These are phyloP conservation scores for Xylaria sp. DNA, from an alignment of 2,329 filamentous ascomycete genomes.

Conservation along the genomic window DNA sequence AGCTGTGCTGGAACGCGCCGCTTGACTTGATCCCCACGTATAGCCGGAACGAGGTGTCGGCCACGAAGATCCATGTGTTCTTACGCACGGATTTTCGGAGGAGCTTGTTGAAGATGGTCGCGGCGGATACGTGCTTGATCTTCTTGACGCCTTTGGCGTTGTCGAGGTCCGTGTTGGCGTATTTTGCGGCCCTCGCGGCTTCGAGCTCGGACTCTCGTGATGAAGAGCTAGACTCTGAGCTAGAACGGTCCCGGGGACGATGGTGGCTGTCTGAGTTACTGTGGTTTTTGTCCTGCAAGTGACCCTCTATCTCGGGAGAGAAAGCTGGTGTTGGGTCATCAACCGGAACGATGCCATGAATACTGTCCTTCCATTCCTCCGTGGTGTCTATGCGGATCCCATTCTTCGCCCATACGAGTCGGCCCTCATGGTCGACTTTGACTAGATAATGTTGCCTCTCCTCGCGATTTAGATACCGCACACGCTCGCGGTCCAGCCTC, in stretches of 20 bases:
- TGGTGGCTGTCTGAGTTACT: conserved; percentile 27
- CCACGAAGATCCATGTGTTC: conserved; percentile 94
- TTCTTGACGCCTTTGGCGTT: conserved; percentile 66
- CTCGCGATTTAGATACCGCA: conserved; percentile 85
- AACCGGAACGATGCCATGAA: conserved; percentile 75
- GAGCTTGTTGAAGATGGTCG: conserved; percentile 81
- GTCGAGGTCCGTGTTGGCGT: conserved; percentile 72
- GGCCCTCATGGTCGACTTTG: conserved; percentile 76
- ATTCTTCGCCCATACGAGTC: conserved; percentile 90
- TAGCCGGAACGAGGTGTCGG: conserved; percentile 84
- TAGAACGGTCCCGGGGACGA: conserved; percentile 10
- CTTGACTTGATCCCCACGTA: conserved; percentile 92
- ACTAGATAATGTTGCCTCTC: conserved; percentile 86
- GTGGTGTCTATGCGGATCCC: conserved; percentile 80
- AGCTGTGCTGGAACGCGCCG: conserved; percentile 90
- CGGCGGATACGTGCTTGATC: conserved; percentile 73
- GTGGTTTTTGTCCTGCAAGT: conserved; percentile 41
- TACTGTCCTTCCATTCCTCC: conserved; percentile 79
- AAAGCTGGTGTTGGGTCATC: conserved; percentile 70
- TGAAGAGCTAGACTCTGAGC: conserved; percentile 42
- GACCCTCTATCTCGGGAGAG: conserved; percentile 50
- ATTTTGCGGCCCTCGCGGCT: conserved; percentile 71
- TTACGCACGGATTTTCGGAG: conserved; percentile 82
- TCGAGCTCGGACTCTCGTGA: conserved; percentile 62
- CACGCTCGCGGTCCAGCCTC: conserved; percentile 78